A percentile compares a stretch with the other conserved stretches of the same genome.
Conservation (phyloP, 371 early-diverging fungal genomes). For the Mucor velutinosus region DNA sequence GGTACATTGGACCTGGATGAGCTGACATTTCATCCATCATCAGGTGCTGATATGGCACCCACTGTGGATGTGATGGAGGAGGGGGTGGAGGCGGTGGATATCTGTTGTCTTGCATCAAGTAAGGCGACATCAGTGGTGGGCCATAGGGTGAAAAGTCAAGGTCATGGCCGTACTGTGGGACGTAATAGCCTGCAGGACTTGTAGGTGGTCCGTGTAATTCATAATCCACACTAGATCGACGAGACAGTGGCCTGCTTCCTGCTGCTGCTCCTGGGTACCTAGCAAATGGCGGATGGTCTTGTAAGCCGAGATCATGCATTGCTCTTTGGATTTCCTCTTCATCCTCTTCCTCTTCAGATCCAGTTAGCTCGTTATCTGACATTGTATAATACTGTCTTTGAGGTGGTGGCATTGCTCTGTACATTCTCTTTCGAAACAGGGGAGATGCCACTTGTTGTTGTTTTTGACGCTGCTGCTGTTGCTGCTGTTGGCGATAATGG, state of each 20-base stretch:
- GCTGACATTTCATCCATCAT: conserved; percentile 1
- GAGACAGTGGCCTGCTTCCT: background rate
- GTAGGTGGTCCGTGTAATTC: background rate
- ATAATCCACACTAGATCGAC: background rate
- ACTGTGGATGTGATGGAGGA: conserved; percentile 3
- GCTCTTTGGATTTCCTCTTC: conserved; percentile 14
- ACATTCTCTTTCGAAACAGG: background rate
- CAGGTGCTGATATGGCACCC: background rate
- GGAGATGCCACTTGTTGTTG: background rate
- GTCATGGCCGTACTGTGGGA: conserved; percentile 1
- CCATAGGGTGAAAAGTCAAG: background rate
- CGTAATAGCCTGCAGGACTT: background rate
- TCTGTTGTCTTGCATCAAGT: background rate
- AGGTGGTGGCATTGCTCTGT: background rate
- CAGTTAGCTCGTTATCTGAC: background rate
- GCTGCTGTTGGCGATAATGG: background rate
- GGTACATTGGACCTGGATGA: conserved; percentile 2
- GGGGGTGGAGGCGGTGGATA: conserved; percentile 8
- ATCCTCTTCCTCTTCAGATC: conserved; percentile 1
- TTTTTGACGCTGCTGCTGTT: background rate
- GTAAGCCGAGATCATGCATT: conserved; percentile 5
- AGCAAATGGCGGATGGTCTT: background rate
- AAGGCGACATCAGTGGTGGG: background rate
- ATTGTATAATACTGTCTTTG: background rate
- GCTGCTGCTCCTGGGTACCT: background rate